phyloP scores from a whole-genome alignment of 257 asterid species.

The Solanum lycopersicoides region DNA sequence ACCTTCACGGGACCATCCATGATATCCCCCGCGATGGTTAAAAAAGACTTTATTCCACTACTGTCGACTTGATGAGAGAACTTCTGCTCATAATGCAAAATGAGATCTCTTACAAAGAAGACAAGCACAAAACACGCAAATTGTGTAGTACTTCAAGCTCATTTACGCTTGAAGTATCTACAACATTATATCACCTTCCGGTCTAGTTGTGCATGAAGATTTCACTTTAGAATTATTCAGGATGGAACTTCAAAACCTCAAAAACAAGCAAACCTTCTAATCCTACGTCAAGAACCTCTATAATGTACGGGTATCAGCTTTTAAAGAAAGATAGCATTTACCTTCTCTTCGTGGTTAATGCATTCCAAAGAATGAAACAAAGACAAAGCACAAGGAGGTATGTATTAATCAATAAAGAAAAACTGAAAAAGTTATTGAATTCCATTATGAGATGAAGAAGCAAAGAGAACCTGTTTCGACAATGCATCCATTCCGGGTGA shows the following conservation, averaged over 20 bases:
- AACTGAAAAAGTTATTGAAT: background rate
- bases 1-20: slow-evolving; percentile 38
- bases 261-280: background rate
- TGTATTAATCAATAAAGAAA: background rate
- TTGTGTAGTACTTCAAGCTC: background rate
- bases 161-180: background rate
- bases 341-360: background rate
- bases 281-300: background rate
- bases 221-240: background rate
- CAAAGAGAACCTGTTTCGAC: background rate
- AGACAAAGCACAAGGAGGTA: background rate
- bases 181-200: background rate
- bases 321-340: background rate
- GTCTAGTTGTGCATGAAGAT: background rate
- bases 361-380: background rate
- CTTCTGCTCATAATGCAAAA: slow-evolving; percentile 17
- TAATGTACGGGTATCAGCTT: background rate
- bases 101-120: background rate
- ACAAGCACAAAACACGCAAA: background rate
- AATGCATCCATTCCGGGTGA: background rate
- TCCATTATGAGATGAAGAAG: background rate
- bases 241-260: background rate
- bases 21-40: slow-evolving; percentile 33
- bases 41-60: slow-evolving; percentile 21
- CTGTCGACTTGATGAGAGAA: slow-evolving; percentile 35